Evolutionary conservation across 345 rosid species (phyloP).

Genomic region (Dovyalis caffra): DNA sequence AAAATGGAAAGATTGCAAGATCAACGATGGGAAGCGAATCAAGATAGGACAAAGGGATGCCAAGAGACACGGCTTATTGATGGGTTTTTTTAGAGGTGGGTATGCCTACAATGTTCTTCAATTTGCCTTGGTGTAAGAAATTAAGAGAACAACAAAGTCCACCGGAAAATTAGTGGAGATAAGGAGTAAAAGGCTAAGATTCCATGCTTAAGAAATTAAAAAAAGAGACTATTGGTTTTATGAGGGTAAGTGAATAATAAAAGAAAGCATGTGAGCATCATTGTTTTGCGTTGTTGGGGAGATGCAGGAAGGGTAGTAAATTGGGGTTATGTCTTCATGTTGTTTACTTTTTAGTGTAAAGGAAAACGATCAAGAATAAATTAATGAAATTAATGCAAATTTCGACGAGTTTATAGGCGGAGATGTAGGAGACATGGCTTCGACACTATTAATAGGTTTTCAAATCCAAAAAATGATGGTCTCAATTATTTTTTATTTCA

Average conservation of each 20-base stretch:
- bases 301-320: conserved; percentile 16
- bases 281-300: conserved; percentile 18
- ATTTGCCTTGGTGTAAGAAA: conserved; percentile 63
- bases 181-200: conserved; percentile 10
- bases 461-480: too few species aligned
- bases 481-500: too few species aligned
- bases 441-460: too few species aligned
- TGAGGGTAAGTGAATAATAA: conserved; percentile 36
- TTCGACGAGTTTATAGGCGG: too few species aligned
- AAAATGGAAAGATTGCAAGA: conserved; percentile 80
- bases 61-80: conserved; percentile 75
- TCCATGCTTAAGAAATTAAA: conserved; percentile 19
- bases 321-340: conserved; percentile 7
- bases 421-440: too few species aligned
- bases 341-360: conserved; percentile 12
- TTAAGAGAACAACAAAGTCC: conserved; percentile 25
- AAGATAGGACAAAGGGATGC: conserved; percentile 78
- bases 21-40: conserved; percentile 67
- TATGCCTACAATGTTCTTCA: conserved; percentile 64
- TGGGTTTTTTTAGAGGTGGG: conserved; percentile 80
- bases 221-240: neutral
- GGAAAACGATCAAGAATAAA: conserved; percentile 14
- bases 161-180: conserved; percentile 37
- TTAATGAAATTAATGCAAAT: conserved; percentile 26
- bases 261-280: conserved; percentile 30